A percentile compares a stretch with the other conserved stretches of the same genome.
These are phyloP conservation scores for Blyttiomyces sp. DNA, from an alignment of 371 early-diverging fungal species.

Conservation along the genomic window DNA sequence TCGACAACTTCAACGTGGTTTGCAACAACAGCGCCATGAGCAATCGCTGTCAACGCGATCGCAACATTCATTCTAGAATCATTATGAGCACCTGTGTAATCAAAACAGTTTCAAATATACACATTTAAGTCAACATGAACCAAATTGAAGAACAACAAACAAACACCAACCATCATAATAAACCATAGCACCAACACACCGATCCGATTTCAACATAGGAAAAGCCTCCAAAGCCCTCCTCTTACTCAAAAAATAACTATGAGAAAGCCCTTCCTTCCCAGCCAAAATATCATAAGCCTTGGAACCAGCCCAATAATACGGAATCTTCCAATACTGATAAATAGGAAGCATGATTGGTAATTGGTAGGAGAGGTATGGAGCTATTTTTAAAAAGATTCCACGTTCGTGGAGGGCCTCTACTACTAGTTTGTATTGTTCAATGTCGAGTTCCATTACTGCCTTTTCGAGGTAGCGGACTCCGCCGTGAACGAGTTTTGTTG, in stretches of 20 bases:
- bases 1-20: conserved; percentile 93
- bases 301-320: conserved; percentile 96
- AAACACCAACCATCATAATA: conserved; percentile 87
- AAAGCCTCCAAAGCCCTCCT: conserved; percentile 87
- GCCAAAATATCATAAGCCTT: conserved; percentile 96
- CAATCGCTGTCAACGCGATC: conserved; percentile 89
- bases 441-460: conserved; percentile 92
- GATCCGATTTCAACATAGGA: conserved; percentile 91
- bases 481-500: conserved; percentile 99
- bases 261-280: conserved; percentile 79
- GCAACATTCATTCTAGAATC: conserved; percentile 98
- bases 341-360: conserved; percentile 85
- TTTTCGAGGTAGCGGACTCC: conserved; percentile 99
- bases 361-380: conserved; percentile 93
- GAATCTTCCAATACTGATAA: conserved; percentile 88
- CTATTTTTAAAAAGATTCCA: conserved; percentile 88
- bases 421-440: conserved; percentile 97
- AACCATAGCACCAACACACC: conserved; percentile 91
- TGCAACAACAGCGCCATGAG: conserved; percentile 90
- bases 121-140: background rate
- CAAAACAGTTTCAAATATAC: background rate
- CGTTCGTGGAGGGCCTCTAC: conserved; percentile 96
- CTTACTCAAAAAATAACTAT: conserved; percentile 83
- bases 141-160: background rate
- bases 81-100: conserved; percentile 81